phyloP scores from a whole-genome alignment of 257 asterid genomes.

The Marsdenia floribunda region DNA sequence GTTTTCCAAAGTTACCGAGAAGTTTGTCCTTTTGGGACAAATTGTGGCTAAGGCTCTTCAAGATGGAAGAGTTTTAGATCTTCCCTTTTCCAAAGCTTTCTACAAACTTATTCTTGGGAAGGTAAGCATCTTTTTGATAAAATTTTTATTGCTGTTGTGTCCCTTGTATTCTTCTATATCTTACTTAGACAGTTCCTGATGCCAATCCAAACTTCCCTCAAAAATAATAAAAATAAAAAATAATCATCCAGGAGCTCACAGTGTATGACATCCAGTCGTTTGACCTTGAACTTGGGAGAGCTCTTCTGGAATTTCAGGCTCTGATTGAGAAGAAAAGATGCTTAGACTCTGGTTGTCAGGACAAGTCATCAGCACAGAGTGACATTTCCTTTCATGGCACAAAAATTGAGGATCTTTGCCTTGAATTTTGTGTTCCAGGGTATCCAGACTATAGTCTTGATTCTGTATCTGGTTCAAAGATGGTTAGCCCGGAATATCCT shows the following conservation, averaged over 20 bases:
- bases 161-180: not conserved
- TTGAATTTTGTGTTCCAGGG: constrained; percentile 93
- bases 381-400: constrained; percentile 44
- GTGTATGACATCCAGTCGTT: constrained; percentile 69
- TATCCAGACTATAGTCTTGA: constrained; percentile 66
- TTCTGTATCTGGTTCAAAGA: constrained; percentile 39
- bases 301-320: constrained; percentile 73
- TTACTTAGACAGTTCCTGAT: not conserved
- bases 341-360: constrained; percentile 33
- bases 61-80: constrained; percentile 86
- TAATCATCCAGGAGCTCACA: constrained; percentile 58
- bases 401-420: constrained; percentile 83
- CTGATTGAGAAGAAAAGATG: constrained; percentile 62
- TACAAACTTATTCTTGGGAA: constrained; percentile 76
- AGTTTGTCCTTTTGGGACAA: constrained; percentile 72
- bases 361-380: constrained; percentile 23
- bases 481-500: constrained; percentile 47
- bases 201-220: constrained; percentile 3
- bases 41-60: constrained; percentile 85
- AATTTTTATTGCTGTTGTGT: not conserved
- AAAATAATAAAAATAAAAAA: constrained; percentile 15
- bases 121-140: constrained; percentile 38
- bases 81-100: constrained; percentile 85
- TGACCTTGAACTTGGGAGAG: constrained; percentile 78
- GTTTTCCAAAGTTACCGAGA: constrained; percentile 55